Conservation (phyloP, 1,284 basidiomycete genomes). For the Ceratobasidium sp. region DNA sequence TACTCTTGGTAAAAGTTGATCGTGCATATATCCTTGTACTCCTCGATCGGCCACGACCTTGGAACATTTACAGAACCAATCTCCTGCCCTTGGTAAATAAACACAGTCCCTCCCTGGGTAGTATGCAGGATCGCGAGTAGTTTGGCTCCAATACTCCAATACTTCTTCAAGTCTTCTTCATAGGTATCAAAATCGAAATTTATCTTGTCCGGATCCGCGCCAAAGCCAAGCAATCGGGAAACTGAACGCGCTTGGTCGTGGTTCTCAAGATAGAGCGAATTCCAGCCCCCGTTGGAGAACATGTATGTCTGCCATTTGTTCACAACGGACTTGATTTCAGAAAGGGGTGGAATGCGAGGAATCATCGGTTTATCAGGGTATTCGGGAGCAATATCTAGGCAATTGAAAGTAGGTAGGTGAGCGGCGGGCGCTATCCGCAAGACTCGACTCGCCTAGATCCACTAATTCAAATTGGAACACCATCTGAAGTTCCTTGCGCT, state of each 20-base stretch:
- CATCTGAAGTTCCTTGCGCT: slow-evolving; percentile 73
- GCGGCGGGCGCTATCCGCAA: background rate
- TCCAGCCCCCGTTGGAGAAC: slow-evolving; percentile 71
- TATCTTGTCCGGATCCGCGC: slow-evolving; percentile 62
- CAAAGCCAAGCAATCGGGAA: slow-evolving; percentile 63
- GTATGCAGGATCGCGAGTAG: slow-evolving; percentile 71
- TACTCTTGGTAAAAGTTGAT: slow-evolving; percentile 63
- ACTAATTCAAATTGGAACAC: slow-evolving; percentile 71
- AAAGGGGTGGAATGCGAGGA: slow-evolving; percentile 63
- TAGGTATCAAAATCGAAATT: slow-evolving; percentile 18
- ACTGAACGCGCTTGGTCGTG: slow-evolving; percentile 73
- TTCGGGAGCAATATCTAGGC: slow-evolving; percentile 47
- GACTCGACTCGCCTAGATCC: slow-evolving; percentile 10
- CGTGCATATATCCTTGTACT: slow-evolving; percentile 74
- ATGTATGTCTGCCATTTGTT: slow-evolving; percentile 70
- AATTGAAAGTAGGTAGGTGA: background rate
- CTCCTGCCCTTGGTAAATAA: slow-evolving; percentile 79
- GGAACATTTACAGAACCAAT: slow-evolving; percentile 78
- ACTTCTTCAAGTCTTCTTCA: slow-evolving; percentile 52
- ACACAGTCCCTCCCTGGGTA: slow-evolving; percentile 73
- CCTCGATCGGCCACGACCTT: slow-evolving; percentile 71
- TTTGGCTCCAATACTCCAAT: slow-evolving; percentile 68
- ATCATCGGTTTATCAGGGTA: slow-evolving; percentile 56
- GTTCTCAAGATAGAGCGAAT: slow-evolving; percentile 73
- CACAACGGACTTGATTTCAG: slow-evolving; percentile 67